Conservation (phyloP, 441 rosid genomes). For the Daphne laureola region DNA sequence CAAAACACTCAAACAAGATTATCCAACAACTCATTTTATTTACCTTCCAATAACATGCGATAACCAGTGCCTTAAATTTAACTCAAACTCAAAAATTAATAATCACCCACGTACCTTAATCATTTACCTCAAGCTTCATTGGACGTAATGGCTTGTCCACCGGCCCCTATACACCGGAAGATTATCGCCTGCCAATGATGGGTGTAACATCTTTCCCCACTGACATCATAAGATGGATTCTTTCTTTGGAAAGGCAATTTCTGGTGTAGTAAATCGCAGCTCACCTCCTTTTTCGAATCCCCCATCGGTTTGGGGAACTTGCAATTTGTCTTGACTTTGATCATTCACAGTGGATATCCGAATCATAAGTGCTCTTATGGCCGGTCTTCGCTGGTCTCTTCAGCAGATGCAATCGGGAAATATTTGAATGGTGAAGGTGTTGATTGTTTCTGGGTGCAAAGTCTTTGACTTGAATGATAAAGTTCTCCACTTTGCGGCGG, state of each 20-base stretch:
- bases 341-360: conserved; percentile 33
- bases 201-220: too few relatives aligned
- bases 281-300: conserved; percentile 28
- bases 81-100: too few relatives aligned
- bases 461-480: conserved; percentile 22
- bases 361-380: conserved; percentile 29
- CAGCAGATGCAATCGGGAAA: conserved; percentile 35
- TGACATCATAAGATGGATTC: conserved; percentile 14
- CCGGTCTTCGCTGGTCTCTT: conserved; percentile 36
- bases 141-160: too few relatives aligned
- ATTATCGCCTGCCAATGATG: too few relatives aligned
- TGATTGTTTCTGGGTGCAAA: conserved; percentile 30
- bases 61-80: too few relatives aligned
- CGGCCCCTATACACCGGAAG: too few relatives aligned
- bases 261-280: conserved; percentile 36
- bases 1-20: too few relatives aligned
- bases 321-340: conserved; percentile 23
- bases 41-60: too few relatives aligned
- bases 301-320: conserved; percentile 29
- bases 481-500: conserved; percentile 44
- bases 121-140: too few relatives aligned
- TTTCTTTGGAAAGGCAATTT: conserved; percentile 30
- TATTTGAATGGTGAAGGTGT: conserved; percentile 18
- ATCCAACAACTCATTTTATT: conserved; percentile 32
- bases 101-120: too few relatives aligned